These are phyloP conservation scores for Pyracantha coccinea DNA, from an alignment of 331 rosid species.

Conservation along the genomic window DNA sequence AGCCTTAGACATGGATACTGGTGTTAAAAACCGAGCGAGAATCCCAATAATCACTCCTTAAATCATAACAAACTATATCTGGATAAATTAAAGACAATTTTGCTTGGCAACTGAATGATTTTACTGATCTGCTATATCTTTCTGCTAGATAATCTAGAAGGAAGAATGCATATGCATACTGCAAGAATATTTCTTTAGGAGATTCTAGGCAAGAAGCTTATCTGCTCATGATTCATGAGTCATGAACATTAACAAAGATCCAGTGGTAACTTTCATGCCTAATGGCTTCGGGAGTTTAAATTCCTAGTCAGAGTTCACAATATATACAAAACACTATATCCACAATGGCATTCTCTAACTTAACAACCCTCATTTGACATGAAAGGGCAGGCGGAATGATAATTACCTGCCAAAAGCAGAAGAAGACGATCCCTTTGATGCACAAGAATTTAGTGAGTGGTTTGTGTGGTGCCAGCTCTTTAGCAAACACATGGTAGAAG, in stretches of 20 bases:
- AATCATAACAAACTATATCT: neutral
- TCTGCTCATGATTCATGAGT: neutral
- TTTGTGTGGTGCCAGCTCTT: constrained; percentile 27
- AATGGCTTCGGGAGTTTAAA: neutral
- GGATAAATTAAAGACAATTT: neutral
- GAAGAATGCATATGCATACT: neutral
- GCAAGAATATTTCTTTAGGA: neutral
- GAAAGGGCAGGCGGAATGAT: neutral
- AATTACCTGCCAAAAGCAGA: constrained; percentile 38
- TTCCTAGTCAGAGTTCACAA: neutral
- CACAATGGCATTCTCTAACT: neutral
- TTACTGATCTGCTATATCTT: neutral
- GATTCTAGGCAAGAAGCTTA: neutral
- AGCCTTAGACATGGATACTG: neutral
- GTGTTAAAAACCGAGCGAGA: neutral
- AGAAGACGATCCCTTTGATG: constrained; percentile 34
- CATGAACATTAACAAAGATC: neutral
- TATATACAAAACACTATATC: neutral
- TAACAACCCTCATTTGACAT: neutral
- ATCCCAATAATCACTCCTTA: neutral
- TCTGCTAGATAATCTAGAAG: neutral
- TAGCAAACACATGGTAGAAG: constrained; percentile 28
- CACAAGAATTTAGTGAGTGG: constrained; percentile 32
- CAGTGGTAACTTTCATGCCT: neutral
- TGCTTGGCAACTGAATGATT: too few species aligned